Percentiles rank a stretch among this genome's conserved stretches.
Conservation (phyloP, 2,329 filamentous ascomycete species). For the Monilinia fructigena region DNA sequence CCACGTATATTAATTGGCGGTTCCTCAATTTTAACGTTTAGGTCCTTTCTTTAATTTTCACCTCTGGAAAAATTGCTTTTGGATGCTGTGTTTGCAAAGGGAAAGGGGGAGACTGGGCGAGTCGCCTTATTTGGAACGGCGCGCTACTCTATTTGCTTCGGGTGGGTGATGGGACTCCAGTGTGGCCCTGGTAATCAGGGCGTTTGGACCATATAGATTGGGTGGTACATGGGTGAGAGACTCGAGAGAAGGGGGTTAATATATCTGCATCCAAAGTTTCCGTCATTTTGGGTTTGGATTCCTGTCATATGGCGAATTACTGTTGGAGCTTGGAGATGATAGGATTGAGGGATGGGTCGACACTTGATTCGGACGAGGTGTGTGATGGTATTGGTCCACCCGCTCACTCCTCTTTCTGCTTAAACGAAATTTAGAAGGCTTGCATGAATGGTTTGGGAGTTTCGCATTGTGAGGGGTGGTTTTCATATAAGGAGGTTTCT, state of each 20-base stretch:
- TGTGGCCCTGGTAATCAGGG: neutral
- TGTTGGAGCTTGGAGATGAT: slow-evolving; percentile 2
- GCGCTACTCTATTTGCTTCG: neutral
- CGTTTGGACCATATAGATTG: neutral
- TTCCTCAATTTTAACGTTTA: neutral
- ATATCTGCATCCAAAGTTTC: slow-evolving; percentile 15
- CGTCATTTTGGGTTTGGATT: neutral
- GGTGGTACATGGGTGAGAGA: neutral
- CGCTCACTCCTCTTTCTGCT: neutral
- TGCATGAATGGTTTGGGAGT: neutral
- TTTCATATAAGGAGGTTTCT: slow-evolving; percentile 20
- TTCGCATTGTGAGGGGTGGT: neutral
- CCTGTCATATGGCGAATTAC: neutral
- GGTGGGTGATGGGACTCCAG: neutral
- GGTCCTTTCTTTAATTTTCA: neutral
- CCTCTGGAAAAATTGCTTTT: neutral
- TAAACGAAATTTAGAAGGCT: neutral
- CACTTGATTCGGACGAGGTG: neutral
- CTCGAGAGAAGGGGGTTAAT: neutral
- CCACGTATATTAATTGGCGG: slow-evolving; percentile 6
- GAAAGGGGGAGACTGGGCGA: neutral
- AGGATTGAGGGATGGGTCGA: slow-evolving; percentile 8
- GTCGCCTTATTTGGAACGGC: neutral
- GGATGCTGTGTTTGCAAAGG: neutral
- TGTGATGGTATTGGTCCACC: slow-evolving; percentile 8